Base-by-base conservation (phyloP, 2,329 filamentous ascomycete genomes). In the Diaporthe nobilis region DNA sequence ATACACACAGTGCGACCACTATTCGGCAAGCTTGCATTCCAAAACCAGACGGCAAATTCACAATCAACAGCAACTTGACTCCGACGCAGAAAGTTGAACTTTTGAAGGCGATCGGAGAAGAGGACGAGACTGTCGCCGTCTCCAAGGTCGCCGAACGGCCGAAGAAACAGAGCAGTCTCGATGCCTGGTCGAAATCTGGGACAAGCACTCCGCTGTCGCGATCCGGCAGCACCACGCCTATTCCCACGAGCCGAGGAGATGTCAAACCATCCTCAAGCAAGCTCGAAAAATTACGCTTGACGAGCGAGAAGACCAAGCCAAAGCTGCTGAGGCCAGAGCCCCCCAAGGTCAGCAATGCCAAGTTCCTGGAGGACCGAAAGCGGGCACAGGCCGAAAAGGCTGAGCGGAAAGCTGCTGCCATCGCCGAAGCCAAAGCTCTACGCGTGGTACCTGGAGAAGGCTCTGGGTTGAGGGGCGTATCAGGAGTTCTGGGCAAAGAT, bases 71-170 rank as follows among this genome's bases (percentile, higher is more conserved):
- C 2, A 98, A 98, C 79, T 86, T 98, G 79, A 94, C 90, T 17
- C 90, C 91, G 49, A 92, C 94, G 74, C 95, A 98, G 82, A 95
- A 96, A 79, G 96, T 96, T 15, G 94, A 98, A 84, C 87, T 98
- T 49, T 85, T 92, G 70, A 89, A 91, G 80, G 91, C 90, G 12
- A 83, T 93, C 22, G 90, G 90, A 37, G 89, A 92, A 74, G 89
- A 90, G 7, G 87, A 89, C 60, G 90, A 91, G 44, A 86, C 89
- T 22, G 83, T 86, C 53, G 83, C 87, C 22, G 84, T 88, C 13
- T 84, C 90, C 15, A 85, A 89, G 76, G 86, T 90, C 53, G 82
- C 88, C 72, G 83, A 85, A 25, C 84, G 84, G 76, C 79, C 82
- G 9, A 90, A 90, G 82, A 91, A 88, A 76, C 91, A 93, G 81